Evolutionary conservation across 345 rosid genomes (phyloP).

Genomic region (thale cress (Arabidopsis thaliana)): TAIR10.1 NC_003070.9:28460501-28461000

Average conservation of each 20-base stretch:
- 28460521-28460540: conserved; percentile 42
- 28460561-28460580: conserved; percentile 43
- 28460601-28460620: conserved; percentile 5
- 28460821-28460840: conserved; percentile 38
- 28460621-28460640: conserved; percentile 23
- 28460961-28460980: conserved; percentile 33
- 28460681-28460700: conserved; percentile 21
- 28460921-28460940: neutral
- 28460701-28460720: conserved; percentile 30
- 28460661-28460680: conserved; percentile 39
- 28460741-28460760: conserved; percentile 31
- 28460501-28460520: conserved; percentile 30
- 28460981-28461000: neutral
- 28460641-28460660: conserved; percentile 37
- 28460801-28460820: conserved; percentile 1
- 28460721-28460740: conserved; percentile 35
- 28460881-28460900: conserved; percentile 30
- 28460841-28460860: conserved; percentile 37
- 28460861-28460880: conserved; percentile 29
- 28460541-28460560: conserved; percentile 44
- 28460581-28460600: conserved; percentile 18
- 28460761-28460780: conserved; percentile 36
- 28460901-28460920: conserved; percentile 3
- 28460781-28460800: conserved; percentile 30
- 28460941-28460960: conserved; percentile 12